Conservation (phyloP, 2,329 filamentous ascomycete genomes). For the Aspergillus tanneri region DNA sequence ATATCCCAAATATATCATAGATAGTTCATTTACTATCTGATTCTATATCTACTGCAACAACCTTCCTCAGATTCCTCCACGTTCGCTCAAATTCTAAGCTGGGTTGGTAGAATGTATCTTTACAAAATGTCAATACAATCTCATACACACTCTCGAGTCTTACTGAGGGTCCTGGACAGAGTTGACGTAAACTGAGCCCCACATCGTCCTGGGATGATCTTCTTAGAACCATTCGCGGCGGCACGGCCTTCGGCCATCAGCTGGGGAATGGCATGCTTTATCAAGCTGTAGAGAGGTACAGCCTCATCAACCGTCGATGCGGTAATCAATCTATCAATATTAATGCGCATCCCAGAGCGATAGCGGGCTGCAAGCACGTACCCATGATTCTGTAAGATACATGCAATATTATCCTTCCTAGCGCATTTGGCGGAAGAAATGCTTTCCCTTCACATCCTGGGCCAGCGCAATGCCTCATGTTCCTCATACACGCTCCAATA, state of each 20-base stretch:
- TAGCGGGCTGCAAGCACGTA: no score
- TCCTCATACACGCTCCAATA: slow-evolving; percentile 39
- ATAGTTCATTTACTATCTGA: no score
- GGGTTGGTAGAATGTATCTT: slow-evolving; percentile 43
- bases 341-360: no score
- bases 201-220: slow-evolving; percentile 36
- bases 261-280: slow-evolving; percentile 43
- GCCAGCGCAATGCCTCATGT: slow-evolving; percentile 44
- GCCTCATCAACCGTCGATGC: slow-evolving; percentile 45
- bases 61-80: slow-evolving; percentile 39
- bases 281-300: slow-evolving; percentile 42
- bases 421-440: slow-evolving; percentile 39
- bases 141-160: background rate
- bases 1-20: no score
- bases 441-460: slow-evolving; percentile 40
- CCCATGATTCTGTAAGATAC: slow-evolving; percentile 45
- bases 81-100: slow-evolving; percentile 41
- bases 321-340: slow-evolving; percentile 39
- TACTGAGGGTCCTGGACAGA: slow-evolving; percentile 40
- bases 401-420: slow-evolving; percentile 43
- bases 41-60: slow-evolving; percentile 29
- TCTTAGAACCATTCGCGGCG: slow-evolving; percentile 39
- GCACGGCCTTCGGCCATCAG: slow-evolving; percentile 43
- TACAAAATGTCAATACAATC: slow-evolving; percentile 19
- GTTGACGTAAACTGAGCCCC: slow-evolving; percentile 35